These are phyloP conservation scores for Ricinus communis DNA, from an alignment of 345 rosid species.

Conservation along the genomic window DNA sequence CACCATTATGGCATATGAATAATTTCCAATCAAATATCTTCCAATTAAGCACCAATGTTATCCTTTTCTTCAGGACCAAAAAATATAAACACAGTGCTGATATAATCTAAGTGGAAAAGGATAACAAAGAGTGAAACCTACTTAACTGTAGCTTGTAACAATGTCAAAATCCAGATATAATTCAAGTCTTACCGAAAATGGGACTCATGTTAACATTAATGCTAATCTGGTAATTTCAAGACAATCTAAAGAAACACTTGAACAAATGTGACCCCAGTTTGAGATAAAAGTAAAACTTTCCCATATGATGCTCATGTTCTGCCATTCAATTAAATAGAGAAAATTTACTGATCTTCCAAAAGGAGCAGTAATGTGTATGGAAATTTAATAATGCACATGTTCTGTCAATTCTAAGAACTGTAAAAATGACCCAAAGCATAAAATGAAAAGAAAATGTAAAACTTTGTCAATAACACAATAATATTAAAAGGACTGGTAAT, in stretches of 20 bases:
- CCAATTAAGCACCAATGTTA: too few relatives aligned
- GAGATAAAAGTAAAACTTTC: neutral
- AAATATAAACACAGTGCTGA: neutral
- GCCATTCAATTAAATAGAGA: neutral
- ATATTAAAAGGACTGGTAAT: neutral
- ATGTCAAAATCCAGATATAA: neutral
- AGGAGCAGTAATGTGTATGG: too few relatives aligned
- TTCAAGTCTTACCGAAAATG: neutral
- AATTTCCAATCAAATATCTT: neutral
- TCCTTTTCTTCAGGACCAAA: too few relatives aligned
- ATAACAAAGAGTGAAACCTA: neutral
- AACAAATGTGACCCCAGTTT: neutral
- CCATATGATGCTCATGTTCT: neutral
- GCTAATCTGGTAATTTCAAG: neutral
- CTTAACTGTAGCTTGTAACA: neutral
- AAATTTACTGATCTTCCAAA: too few relatives aligned
- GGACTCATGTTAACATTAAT: neutral
- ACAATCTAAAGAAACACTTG: neutral
- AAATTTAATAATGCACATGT: too few relatives aligned
- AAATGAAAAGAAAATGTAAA: neutral
- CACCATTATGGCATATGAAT: neutral
- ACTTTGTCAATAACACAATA: neutral
- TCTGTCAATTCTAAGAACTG: too few relatives aligned
- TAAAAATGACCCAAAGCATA: neutral
- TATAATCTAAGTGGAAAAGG: neutral